Evolutionary conservation across 805 yeast genomes (phyloP).

Genomic region (Kuraishia ogatae): DNA sequence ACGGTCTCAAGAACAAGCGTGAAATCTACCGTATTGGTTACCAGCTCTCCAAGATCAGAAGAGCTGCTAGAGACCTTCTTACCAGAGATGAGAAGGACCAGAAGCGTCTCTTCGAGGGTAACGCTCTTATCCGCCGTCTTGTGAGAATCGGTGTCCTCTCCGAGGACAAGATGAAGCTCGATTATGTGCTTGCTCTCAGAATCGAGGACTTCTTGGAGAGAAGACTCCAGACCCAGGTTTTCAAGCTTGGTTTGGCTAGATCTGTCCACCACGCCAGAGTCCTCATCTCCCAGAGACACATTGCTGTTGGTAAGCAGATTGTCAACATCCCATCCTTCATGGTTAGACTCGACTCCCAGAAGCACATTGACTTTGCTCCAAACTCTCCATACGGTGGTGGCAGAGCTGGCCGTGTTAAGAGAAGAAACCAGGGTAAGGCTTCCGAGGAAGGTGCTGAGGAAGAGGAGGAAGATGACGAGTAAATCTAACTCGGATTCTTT

Average conservation of each 20-base stretch:
- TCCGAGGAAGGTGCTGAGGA: slow-evolving; percentile 66
- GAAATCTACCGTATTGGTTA: slow-evolving; percentile 99
- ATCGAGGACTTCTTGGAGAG: slow-evolving; percentile 99
- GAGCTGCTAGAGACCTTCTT: slow-evolving; percentile 99
- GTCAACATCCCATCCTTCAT: slow-evolving; percentile 98
- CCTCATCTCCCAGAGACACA: slow-evolving; percentile 97
- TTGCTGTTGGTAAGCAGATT: slow-evolving; percentile 99
- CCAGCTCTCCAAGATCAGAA: slow-evolving; percentile 98
- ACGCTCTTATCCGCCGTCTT: slow-evolving; percentile 99
- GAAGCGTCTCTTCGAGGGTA: slow-evolving; percentile 99
- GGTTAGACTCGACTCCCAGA: slow-evolving; percentile 99
- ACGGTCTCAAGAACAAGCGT: slow-evolving; percentile 99
- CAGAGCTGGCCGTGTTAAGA: slow-evolving; percentile 99
- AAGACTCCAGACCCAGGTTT: slow-evolving; percentile 99
- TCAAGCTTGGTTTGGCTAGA: slow-evolving; percentile 99
- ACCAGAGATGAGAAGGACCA: slow-evolving; percentile 99
- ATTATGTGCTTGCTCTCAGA: slow-evolving; percentile 97
- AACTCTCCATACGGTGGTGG: slow-evolving; percentile 99
- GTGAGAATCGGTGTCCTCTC: slow-evolving; percentile 98
- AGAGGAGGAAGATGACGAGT: slow-evolving; percentile 53
- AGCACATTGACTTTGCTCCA: slow-evolving; percentile 99
- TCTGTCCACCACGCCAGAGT: slow-evolving; percentile 99
- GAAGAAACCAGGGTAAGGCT: slow-evolving; percentile 72
- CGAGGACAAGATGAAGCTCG: slow-evolving; percentile 99
- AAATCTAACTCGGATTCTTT: slow-evolving; percentile 27